Percentiles rank a stretch among this genome's conserved stretches.
Conservation (phyloP, 805 yeast genomes). For the Hanseniaspora valbyensis region DNA sequence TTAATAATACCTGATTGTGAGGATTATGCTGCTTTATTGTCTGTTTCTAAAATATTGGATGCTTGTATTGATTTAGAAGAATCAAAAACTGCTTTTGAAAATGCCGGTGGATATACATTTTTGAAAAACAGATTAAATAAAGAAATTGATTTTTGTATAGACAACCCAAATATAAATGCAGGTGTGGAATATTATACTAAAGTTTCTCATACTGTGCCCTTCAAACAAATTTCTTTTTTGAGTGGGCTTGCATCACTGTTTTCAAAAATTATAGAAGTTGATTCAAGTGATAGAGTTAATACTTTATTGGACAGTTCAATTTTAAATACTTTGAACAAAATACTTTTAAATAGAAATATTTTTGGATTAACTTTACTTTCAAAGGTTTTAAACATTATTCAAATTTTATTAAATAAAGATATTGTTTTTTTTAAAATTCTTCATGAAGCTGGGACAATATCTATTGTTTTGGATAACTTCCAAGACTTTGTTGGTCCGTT, state of each 20-base stretch:
- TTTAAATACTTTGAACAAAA: constrained; percentile 46
- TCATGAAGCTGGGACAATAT: constrained; percentile 65
- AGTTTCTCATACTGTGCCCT: constrained; percentile 43
- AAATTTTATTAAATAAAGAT: constrained; percentile 70
- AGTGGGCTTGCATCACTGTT: constrained; percentile 53
- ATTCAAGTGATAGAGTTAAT: constrained; percentile 73
- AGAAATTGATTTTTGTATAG: constrained; percentile 56
- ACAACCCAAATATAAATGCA: constrained; percentile 45
- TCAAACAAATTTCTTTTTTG: constrained; percentile 50
- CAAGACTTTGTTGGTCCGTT: constrained; percentile 46
- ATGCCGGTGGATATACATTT: constrained; percentile 51
- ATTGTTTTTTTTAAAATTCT: constrained; percentile 78
- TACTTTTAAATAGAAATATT: constrained; percentile 42
- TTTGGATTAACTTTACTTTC: constrained; percentile 65
- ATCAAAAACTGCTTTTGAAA: constrained; percentile 51
- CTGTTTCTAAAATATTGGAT: constrained; percentile 51
- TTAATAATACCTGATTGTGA: too few species aligned
- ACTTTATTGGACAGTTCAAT: constrained; percentile 76
- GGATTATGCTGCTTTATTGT: constrained; percentile 49
- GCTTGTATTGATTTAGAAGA: constrained; percentile 37
- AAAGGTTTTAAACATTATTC: constrained; percentile 50
- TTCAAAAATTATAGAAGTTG: constrained; percentile 51
- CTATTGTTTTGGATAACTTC: constrained; percentile 50
- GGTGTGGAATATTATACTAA: constrained; percentile 40
- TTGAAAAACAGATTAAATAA: constrained; percentile 49